Evolutionary conservation across 106 monocot species (phyloP), one percentile per base, ranked within the genome.

Genomic region (Allium sativum): DNA sequence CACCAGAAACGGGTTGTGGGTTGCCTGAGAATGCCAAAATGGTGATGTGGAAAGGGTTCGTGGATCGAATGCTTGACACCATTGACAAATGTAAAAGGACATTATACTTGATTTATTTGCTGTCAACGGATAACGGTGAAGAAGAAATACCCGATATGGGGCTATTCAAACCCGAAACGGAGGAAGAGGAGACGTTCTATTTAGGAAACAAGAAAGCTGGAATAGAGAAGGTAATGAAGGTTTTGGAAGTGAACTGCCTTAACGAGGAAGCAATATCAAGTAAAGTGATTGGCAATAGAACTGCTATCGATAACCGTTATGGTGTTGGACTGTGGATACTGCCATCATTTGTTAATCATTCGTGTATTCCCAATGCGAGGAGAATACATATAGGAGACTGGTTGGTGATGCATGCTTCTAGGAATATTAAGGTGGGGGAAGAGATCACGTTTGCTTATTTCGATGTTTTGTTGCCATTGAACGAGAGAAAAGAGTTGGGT

Each of bases 11-110:
- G 10, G 55, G 21, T 4, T 42, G 18, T 18, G 68, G 52, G 41
- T 52, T 65, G 8, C 64, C 58, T 7, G 54, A 74, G 14, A 51
- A 40, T 45, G 79, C 72, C 1, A 74, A 78, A 44, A 71, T 96
- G 69, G 87, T 79, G 44, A 73, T 96, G 83, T 96, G 95, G 95
- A 96, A 96, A 72, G 82, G 82, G 59, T 79, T 96, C 40, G 87
- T 96, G 17, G 84, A 79, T 41, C 72, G 67, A 70, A 55, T 96
- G 15, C 70, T 96, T 40, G 66, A 79, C 21, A 66, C 52, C 9
- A 74, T 66, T 0, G 68, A 69, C 40, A 87, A 80, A 20, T 81
- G 79, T 56, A 44, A 58, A 7, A 76, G 73, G 40, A 82, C 81
- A 0, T 75, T 77, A 3, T 42, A 45, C 31, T 55, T 84, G 42